phyloP scores from a whole-genome alignment of 2,329 filamentous ascomycete species.

The Fusarium chuoi region DNA sequence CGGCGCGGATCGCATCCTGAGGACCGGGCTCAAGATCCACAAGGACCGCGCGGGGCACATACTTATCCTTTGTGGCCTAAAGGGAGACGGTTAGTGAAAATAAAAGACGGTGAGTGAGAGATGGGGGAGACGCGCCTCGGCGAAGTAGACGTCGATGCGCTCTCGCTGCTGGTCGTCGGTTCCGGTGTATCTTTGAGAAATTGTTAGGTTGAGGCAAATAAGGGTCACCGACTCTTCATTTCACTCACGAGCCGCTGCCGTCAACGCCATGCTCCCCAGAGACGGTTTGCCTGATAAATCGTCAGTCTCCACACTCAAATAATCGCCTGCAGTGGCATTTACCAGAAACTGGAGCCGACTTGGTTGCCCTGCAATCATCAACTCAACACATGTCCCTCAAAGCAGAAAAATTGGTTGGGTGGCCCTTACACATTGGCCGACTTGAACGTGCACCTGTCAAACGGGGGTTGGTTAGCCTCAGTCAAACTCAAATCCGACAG shows the following conservation, averaged over 20 bases:
- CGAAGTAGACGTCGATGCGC: conserved; percentile 99
- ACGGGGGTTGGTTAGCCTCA: conserved; percentile 56
- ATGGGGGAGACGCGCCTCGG: conserved; percentile 64
- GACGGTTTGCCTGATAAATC: conserved; percentile 70
- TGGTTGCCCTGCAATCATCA: conserved; percentile 85
- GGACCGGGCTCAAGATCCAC: conserved; percentile 99
- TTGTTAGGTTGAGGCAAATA: conserved; percentile 11
- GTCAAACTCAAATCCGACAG: conserved; percentile 46
- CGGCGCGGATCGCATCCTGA: conserved; percentile 98
- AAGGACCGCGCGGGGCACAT: conserved; percentile 98
- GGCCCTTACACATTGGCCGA: conserved; percentile 91
- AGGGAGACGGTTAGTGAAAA: conserved; percentile 14
- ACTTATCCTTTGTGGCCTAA: conserved; percentile 95
- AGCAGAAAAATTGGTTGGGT: conserved; percentile 47
- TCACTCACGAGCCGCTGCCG: conserved; percentile 83
- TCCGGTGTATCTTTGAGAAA: conserved; percentile 72
- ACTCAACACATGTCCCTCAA: conserved; percentile 23
- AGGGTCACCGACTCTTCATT: conserved; percentile 1
- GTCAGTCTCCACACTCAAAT: background rate
- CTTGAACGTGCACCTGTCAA: conserved; percentile 94
- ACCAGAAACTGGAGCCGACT: conserved; percentile 99
- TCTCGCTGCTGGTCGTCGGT: conserved; percentile 98
- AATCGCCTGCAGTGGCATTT: background rate
- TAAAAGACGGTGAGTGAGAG: background rate
- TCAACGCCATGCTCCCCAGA: conserved; percentile 96